Evolutionary conservation across 805 yeast species (phyloP).

Genomic region (Candida broadrunensis): DNA sequence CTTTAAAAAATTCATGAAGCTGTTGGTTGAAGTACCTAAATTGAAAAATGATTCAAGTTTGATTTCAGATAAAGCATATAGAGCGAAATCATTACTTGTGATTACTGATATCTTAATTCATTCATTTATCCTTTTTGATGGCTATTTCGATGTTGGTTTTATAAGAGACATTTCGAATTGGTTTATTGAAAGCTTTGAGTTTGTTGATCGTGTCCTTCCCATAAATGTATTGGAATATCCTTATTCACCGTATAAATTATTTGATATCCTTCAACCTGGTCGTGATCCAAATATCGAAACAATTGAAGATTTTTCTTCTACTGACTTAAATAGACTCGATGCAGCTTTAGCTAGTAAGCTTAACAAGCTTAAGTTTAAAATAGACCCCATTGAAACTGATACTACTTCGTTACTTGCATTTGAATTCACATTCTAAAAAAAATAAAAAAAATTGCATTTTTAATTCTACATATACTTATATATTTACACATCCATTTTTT

Average conservation of each 20-base stretch:
- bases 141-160: conserved; percentile 27
- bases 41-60: conserved; percentile 7
- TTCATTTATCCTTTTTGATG: conserved; percentile 25
- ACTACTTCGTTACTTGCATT: not conserved
- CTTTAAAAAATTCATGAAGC: conserved; percentile 21
- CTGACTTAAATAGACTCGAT: not conserved
- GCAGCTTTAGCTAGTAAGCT: not conserved
- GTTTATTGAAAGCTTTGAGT: not conserved
- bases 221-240: conserved; percentile 1
- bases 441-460: conserved; percentile 3
- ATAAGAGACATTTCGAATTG: conserved; percentile 1
- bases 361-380: not conserved
- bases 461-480: not conserved
- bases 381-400: not conserved
- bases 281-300: not conserved
- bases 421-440: conserved; percentile 2
- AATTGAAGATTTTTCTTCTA: not conserved
- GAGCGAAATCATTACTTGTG: conserved; percentile 2
- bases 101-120: conserved; percentile 14
- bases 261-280: conserved; percentile 6
- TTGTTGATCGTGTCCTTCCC: conserved; percentile 6
- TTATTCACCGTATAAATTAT: conserved; percentile 5
- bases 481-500: not conserved
- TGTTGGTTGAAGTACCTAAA: conserved; percentile 17
- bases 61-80: conserved; percentile 3